These are phyloP conservation scores for Sphagnurus paluster DNA, from an alignment of 1,284 basidiomycete genomes.

Conservation along the genomic window DNA sequence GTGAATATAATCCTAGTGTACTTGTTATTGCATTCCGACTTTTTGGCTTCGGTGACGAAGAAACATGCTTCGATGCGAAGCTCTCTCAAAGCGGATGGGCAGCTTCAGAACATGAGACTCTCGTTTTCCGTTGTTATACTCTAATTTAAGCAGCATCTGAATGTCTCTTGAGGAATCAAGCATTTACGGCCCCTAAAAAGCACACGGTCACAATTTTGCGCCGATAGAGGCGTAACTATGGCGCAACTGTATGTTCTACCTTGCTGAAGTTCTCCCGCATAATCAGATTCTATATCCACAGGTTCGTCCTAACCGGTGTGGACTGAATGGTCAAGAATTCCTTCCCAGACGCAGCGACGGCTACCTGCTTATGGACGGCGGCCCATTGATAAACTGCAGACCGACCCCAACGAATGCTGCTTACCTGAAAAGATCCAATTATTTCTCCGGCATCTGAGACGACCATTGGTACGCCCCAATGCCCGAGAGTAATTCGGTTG, in stretches of 20 bases:
- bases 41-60: neutral
- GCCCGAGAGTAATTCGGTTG: neutral
- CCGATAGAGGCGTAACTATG: too few species aligned
- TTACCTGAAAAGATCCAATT: constrained; percentile 22
- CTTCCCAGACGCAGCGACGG: neutral
- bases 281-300: too few species aligned
- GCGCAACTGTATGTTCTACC: too few species aligned
- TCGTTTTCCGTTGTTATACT: too few species aligned
- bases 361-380: neutral
- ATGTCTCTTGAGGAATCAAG: too few species aligned
- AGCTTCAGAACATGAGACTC: too few species aligned
- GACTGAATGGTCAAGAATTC: too few species aligned
- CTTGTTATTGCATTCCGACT: neutral
- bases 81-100: constrained; percentile 25
- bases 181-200: too few species aligned
- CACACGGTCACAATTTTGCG: too few species aligned
- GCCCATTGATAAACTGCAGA: constrained; percentile 7
- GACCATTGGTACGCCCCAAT: constrained; percentile 14
- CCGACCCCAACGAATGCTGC: constrained; percentile 23
- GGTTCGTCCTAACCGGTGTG: too few species aligned
- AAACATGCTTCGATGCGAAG: constrained; percentile 23
- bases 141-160: too few species aligned
- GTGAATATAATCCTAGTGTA: constrained; percentile 5
- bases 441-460: constrained; percentile 21
- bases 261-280: too few species aligned